A percentile compares a stretch with the other conserved stretches of the same genome.
phyloP scores from a whole-genome alignment of 768 basidiomycete species.

The Collybia sordida region DNA sequence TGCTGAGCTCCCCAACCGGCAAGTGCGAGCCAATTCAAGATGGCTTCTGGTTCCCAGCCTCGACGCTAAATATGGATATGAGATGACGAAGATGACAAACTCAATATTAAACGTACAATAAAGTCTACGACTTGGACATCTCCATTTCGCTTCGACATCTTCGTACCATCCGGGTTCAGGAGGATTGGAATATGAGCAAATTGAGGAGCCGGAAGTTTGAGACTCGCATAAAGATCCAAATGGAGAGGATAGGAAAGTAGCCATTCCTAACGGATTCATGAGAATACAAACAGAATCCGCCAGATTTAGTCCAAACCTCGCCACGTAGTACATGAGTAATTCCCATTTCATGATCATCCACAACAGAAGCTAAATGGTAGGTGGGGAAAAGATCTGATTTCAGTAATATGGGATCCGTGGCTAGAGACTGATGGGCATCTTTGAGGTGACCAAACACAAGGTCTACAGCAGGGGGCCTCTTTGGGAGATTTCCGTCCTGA shows the following conservation, averaged over 20 bases:
- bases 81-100: background rate
- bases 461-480: constrained; percentile 53
- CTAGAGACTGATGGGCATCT: constrained; percentile 75
- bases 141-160: constrained; percentile 93
- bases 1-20: constrained; percentile 86
- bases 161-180: constrained; percentile 85
- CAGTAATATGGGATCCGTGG: constrained; percentile 88
- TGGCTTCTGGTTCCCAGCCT: constrained; percentile 88
- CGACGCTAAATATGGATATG: constrained; percentile 47
- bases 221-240: constrained; percentile 80
- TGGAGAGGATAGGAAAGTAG: constrained; percentile 90
- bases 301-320: too few relatives aligned
- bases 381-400: constrained; percentile 95
- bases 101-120: constrained; percentile 50
- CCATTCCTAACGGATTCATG: constrained; percentile 75
- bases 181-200: constrained; percentile 93
- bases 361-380: constrained; percentile 94
- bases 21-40: constrained; percentile 91
- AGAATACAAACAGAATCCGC: background rate
- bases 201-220: constrained; percentile 68
- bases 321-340: constrained; percentile 95
- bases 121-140: constrained; percentile 88
- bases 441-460: constrained; percentile 74
- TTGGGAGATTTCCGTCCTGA: constrained; percentile 60
- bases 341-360: constrained; percentile 95